Conservation (phyloP, 805 yeast species). For the Starmerella bombicola region DNA sequence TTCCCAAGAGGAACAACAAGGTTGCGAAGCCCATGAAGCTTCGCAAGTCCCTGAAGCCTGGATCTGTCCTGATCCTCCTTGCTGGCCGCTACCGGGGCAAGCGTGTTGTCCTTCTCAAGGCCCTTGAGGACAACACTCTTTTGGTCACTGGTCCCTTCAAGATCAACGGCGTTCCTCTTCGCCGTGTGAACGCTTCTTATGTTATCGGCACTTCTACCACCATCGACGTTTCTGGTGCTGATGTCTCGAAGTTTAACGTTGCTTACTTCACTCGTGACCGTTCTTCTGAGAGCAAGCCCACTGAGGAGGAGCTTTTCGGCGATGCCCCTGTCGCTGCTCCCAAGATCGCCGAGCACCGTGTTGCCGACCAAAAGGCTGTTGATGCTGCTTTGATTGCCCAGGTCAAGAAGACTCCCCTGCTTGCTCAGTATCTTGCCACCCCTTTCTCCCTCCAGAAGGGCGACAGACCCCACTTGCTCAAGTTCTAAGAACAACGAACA, state of each 20-base stretch:
- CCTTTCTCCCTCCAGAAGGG: slow-evolving; percentile 95
- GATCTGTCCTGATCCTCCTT: slow-evolving; percentile 90
- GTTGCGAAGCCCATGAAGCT: slow-evolving; percentile 84
- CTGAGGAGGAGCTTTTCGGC: slow-evolving; percentile 81
- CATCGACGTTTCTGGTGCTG: slow-evolving; percentile 67
- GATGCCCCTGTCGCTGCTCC: slow-evolving; percentile 64
- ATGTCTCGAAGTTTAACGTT: slow-evolving; percentile 71
- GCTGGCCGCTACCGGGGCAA: slow-evolving; percentile 99
- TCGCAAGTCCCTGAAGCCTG: slow-evolving; percentile 93
- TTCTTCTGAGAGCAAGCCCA: slow-evolving; percentile 64
- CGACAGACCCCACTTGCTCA: slow-evolving; percentile 96
- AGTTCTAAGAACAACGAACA: slow-evolving; percentile 48
- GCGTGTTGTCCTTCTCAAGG: slow-evolving; percentile 96
- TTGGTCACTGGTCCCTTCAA: slow-evolving; percentile 98
- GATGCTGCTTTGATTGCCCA: slow-evolving; percentile 86
- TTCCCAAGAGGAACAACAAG: slow-evolving; percentile 80
- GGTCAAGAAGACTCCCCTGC: slow-evolving; percentile 93
- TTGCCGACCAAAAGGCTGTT: slow-evolving; percentile 90
- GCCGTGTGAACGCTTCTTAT: slow-evolving; percentile 98
- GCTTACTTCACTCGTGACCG: slow-evolving; percentile 96
- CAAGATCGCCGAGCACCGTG: slow-evolving; percentile 83
- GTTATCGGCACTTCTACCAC: slow-evolving; percentile 97
- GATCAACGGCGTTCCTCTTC: slow-evolving; percentile 98
- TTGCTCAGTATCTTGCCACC: slow-evolving; percentile 91
- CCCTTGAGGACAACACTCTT: slow-evolving; percentile 94